These are phyloP conservation scores for Melampsora larici-populina DNA, from an alignment of 1,284 basidiomycete species.

Conservation along the genomic window DNA sequence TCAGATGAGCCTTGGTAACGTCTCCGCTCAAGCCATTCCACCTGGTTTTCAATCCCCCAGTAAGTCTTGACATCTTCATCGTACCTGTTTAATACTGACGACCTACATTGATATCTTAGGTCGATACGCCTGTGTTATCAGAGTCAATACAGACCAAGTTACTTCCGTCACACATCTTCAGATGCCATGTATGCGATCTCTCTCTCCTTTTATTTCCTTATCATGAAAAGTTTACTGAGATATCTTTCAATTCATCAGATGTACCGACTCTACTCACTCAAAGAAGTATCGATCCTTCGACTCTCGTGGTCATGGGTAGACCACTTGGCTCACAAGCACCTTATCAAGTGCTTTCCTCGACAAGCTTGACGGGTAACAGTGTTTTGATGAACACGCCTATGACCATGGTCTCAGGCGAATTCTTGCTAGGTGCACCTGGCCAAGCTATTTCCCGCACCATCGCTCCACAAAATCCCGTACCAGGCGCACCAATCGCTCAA, in stretches of 20 bases:
- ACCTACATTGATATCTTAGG: background rate
- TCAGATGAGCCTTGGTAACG: constrained; percentile 8
- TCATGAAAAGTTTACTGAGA: background rate
- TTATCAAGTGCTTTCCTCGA: constrained; percentile 23
- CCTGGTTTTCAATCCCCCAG: constrained; percentile 17
- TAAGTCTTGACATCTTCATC: constrained; percentile 2
- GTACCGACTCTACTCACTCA: constrained; percentile 21
- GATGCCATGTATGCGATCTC: constrained; percentile 21
- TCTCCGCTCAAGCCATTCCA: background rate
- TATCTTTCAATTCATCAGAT: background rate
- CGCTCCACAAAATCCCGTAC: background rate
- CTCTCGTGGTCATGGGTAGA: constrained; percentile 3
- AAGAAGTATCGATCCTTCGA: background rate
- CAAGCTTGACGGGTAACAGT: constrained; percentile 6
- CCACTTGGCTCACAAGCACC: constrained; percentile 1
- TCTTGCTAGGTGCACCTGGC: background rate
- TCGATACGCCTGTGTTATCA: constrained; percentile 13
- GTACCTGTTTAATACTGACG: background rate
- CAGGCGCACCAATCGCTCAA: background rate
- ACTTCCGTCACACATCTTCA: constrained; percentile 11
- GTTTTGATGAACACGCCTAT: constrained; percentile 34
- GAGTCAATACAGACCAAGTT: background rate
- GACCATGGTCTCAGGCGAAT: constrained; percentile 21
- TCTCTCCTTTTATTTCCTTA: background rate
- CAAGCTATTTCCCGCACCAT: background rate